A percentile compares a stretch with the other conserved stretches of the same genome.
These are phyloP conservation scores for Candida ortonii DNA, from an alignment of 805 yeast genomes.

Conservation along the genomic window DNA sequence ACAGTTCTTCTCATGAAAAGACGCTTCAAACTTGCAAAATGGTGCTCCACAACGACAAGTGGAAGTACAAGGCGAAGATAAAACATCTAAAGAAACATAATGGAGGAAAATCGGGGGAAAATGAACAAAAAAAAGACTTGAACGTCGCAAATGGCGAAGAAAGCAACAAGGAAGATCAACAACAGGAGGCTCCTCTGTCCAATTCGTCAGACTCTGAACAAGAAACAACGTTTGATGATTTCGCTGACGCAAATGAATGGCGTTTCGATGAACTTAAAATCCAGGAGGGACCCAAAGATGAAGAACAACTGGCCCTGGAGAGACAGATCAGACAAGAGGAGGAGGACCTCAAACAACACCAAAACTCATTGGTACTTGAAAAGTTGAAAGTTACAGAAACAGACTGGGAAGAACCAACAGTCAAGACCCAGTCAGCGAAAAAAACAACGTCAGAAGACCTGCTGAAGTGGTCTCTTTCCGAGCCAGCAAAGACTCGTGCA, in stretches of 20 bases:
- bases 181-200: no score
- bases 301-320: conserved; percentile 13
- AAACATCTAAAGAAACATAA: conserved; percentile 44
- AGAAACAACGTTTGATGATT: no score
- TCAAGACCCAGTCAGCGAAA: conserved; percentile 7
- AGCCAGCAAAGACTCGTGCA: not conserved
- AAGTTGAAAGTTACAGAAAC: conserved; percentile 6
- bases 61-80: conserved; percentile 47
- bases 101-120: conserved; percentile 23
- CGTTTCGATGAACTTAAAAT: conserved; percentile 23
- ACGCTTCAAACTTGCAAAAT: conserved; percentile 24
- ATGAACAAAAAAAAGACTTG: conserved; percentile 4
- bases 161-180: conserved; percentile 5
- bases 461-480: conserved; percentile 14
- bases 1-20: not conserved
- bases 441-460: conserved; percentile 14
- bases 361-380: conserved; percentile 10
- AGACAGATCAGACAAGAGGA: conserved; percentile 4
- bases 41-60: conserved; percentile 53
- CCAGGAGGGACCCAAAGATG: conserved; percentile 12
- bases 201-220: no score
- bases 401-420: conserved; percentile 6
- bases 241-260: conserved; percentile 30
- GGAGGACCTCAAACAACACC: conserved; percentile 9
- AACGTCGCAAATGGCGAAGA: conserved; percentile 5